A percentile compares a stretch with the other conserved stretches of the same genome.
These are phyloP conservation scores for Cucumis sativus DNA, from an alignment of 306 rosid genomes.

Conservation along the genomic window DNA sequence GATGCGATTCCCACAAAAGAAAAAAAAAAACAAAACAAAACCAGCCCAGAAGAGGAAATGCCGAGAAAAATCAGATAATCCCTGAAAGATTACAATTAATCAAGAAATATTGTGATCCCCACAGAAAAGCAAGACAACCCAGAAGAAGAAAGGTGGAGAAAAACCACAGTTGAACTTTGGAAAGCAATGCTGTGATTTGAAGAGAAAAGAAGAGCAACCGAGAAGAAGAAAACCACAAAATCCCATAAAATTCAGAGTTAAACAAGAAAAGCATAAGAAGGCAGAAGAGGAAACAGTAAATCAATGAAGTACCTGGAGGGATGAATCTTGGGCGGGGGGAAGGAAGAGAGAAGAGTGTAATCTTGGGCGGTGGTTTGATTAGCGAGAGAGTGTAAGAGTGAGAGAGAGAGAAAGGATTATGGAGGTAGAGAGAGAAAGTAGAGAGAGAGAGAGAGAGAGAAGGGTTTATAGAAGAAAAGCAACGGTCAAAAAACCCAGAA, in stretches of 20 bases:
- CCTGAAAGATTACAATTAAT: neutral
- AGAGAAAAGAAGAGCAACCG: neutral
- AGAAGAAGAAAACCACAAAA: neutral
- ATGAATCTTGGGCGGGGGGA: neutral
- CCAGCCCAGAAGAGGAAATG: neutral
- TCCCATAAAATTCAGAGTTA: neutral
- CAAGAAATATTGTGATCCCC: neutral
- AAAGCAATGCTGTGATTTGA: neutral
- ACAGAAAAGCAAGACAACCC: neutral
- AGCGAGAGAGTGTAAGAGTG: neutral
- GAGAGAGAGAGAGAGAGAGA: slow-evolving; percentile 11
- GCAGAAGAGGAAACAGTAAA: neutral
- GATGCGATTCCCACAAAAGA: neutral
- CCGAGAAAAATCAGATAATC: neutral
- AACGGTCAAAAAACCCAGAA: slow-evolving; percentile 14
- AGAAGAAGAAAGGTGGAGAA: neutral
- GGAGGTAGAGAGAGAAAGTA: slow-evolving; percentile 22
- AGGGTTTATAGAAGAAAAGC: slow-evolving; percentile 10
- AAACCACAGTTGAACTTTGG: neutral
- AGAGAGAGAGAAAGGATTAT: slow-evolving; percentile 1
- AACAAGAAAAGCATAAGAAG: neutral
- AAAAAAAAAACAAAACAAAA: too few relatives aligned
- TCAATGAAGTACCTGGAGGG: neutral
- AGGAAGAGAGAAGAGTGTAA: neutral
- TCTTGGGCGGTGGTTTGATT: neutral